Conservation (phyloP, 306 rosid genomes). For the Citrullus amarus region DNA sequence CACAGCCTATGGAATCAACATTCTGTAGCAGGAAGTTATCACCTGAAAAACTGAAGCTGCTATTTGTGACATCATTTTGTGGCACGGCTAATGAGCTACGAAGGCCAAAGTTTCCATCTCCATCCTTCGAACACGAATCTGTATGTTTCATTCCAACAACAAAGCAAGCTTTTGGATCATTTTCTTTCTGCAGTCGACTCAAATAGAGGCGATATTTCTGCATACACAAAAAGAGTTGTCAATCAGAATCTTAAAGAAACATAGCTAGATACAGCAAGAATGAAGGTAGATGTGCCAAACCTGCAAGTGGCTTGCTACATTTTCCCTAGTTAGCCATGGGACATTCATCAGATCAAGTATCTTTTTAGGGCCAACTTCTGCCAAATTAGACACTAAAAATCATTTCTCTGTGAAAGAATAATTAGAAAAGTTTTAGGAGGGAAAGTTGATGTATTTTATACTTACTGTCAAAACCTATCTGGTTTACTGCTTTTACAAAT, state of each 20-base stretch:
- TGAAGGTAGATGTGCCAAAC: conserved; percentile 18
- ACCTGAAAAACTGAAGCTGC: conserved; percentile 37
- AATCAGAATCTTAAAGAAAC: background rate
- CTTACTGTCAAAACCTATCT: conserved; percentile 94
- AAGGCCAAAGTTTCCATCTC: conserved; percentile 33
- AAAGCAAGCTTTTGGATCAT: conserved; percentile 43
- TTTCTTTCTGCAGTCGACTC: conserved; percentile 77
- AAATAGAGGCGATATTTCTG: conserved; percentile 96
- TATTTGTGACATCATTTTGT: conserved; percentile 43
- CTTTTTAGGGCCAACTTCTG: conserved; percentile 97
- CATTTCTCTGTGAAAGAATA: conserved; percentile 26
- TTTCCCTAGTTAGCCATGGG: conserved; percentile 85
- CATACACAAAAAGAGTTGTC: background rate
- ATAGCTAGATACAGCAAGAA: conserved; percentile 12
- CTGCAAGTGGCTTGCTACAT: conserved; percentile 99
- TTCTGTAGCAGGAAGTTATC: conserved; percentile 26
- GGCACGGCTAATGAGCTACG: conserved; percentile 28
- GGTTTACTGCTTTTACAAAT: conserved; percentile 92
- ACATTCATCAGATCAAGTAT: conserved; percentile 94
- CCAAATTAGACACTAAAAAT: conserved; percentile 42
- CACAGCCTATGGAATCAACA: conserved; percentile 27
- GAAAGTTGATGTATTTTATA: conserved; percentile 1
- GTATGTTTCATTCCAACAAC: conserved; percentile 49
- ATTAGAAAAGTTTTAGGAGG: background rate
- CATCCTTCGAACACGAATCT: conserved; percentile 47